Conservation (phyloP, 805 yeast species). For the Starmerella apicola region DNA sequence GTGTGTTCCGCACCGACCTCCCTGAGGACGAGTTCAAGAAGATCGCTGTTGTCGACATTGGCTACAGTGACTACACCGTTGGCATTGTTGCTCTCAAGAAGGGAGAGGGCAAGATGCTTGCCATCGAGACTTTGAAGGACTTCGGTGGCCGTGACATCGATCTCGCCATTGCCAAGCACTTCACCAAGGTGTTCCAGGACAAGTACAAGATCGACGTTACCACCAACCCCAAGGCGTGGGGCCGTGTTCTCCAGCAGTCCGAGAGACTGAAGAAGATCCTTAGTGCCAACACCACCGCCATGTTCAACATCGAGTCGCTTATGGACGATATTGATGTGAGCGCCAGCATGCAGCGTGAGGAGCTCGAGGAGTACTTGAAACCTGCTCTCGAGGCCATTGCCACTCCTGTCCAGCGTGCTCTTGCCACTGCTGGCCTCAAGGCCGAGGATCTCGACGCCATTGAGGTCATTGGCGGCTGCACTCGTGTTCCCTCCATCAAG, state of each 20-base stretch:
- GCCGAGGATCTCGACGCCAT: slow-evolving; percentile 72
- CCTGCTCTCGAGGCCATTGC: slow-evolving; percentile 70
- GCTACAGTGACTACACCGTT: slow-evolving; percentile 90
- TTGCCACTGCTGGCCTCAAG: slow-evolving; percentile 63
- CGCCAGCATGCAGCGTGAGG: slow-evolving; percentile 77
- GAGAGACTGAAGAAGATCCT: slow-evolving; percentile 91
- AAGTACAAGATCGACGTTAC: slow-evolving; percentile 90
- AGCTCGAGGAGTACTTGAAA: slow-evolving; percentile 75
- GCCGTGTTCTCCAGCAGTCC: slow-evolving; percentile 81
- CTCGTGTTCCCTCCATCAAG: slow-evolving; percentile 93
- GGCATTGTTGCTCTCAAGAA: slow-evolving; percentile 81
- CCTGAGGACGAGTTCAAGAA: slow-evolving; percentile 88
- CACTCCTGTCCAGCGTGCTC: slow-evolving; percentile 69
- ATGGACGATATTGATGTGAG: slow-evolving; percentile 96
- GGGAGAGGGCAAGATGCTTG: slow-evolving; percentile 89
- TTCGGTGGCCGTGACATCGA: slow-evolving; percentile 98
- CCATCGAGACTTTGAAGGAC: slow-evolving; percentile 86
- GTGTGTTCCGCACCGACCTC: slow-evolving; percentile 88
- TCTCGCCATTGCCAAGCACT: slow-evolving; percentile 84
- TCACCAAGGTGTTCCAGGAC: slow-evolving; percentile 79
- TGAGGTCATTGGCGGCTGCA: slow-evolving; percentile 96
- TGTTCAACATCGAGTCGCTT: slow-evolving; percentile 87
- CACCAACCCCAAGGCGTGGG: slow-evolving; percentile 87
- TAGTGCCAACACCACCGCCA: slow-evolving; percentile 91
- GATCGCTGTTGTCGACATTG: slow-evolving; percentile 91